Evolutionary conservation across 306 rosid genomes (phyloP), one percentile per base, ranked within the genome.

Genomic region (Inga oerstediana): DNA sequence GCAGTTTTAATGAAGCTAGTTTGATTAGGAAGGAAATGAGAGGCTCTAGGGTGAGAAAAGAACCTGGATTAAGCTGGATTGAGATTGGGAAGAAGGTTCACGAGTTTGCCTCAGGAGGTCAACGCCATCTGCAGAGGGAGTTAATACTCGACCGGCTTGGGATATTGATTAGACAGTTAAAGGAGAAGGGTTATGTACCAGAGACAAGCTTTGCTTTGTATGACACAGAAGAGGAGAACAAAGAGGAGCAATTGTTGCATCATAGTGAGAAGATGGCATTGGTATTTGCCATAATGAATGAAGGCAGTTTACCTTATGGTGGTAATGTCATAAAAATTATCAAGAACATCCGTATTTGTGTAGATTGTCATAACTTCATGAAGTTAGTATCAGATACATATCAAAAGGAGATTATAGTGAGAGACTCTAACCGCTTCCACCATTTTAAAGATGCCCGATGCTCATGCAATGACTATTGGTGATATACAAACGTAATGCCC

Each of bases 181-280:
- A 88, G 89, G 93, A 87, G 81, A 90, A 89, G n/a, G 98, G 98
- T 66, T 93, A 95, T 82, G 91, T 86, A 45, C 97, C 98, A 1
- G 93, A 93, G 80, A 87, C 92, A 49, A 84, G 91, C 83, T 82
- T 89, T 74, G 90, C 92, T 17, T 84, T 91, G 87, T 86, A 90
- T 75, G 97, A 91, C 69, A 83, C 91, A 41, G 98, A 95, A 80
- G 85, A 82, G 85, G 98, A 92, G 84, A 95, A 93, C 77, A 95
- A 91, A 78, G 97, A 93, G 86, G 91, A 95, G 84, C 94, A 92
- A 61, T 81, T 95, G 79, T 85, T 85, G 75, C 84, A 88, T 89
- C 98, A 95, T 76, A 92, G 98, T 68, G 98, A 95, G 88, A 95
- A 93, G 87, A 88, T 95, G 87, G 97, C 98, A 72, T 83, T 95